These are phyloP conservation scores for Erysiphe pulchra DNA, from an alignment of 2,329 filamentous ascomycete genomes.

Conservation along the genomic window DNA sequence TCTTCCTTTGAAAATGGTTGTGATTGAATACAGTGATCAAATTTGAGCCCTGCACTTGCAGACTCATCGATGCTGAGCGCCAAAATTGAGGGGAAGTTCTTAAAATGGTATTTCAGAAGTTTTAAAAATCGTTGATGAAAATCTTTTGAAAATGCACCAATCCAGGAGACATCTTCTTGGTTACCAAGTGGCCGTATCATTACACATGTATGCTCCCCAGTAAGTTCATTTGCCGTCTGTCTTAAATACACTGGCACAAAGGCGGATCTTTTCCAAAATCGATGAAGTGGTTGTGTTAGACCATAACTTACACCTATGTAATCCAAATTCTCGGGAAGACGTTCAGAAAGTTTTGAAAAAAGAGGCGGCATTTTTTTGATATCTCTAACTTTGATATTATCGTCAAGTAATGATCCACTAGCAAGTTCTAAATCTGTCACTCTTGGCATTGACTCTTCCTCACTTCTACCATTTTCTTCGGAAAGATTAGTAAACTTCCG, in stretches of 20 bases:
- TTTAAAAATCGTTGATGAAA: slow-evolving; percentile 87
- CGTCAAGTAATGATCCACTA: slow-evolving; percentile 49
- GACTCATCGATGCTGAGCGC: slow-evolving; percentile 77
- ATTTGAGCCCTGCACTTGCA: slow-evolving; percentile 43
- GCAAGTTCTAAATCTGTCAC: slow-evolving; percentile 65
- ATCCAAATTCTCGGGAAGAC: slow-evolving; percentile 55
- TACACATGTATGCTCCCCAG: slow-evolving; percentile 90
- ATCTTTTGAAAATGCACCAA: slow-evolving; percentile 72
- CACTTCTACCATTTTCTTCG: slow-evolving; percentile 32
- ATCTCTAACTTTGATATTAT: slow-evolving; percentile 75
- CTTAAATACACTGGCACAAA: slow-evolving; percentile 84
- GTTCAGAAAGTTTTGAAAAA: slow-evolving; percentile 68
- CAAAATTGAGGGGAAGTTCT: slow-evolving; percentile 48
- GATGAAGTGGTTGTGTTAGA: slow-evolving; percentile 63
- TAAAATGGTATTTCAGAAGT: slow-evolving; percentile 80
- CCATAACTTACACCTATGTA: slow-evolving; percentile 94
- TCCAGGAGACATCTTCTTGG: slow-evolving; percentile 20
- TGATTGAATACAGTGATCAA: slow-evolving; percentile 29
- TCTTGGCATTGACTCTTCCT: slow-evolving; percentile 39
- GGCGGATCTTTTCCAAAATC: slow-evolving; percentile 78
- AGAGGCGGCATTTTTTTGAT: slow-evolving; percentile 80
- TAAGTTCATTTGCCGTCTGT: slow-evolving; percentile 88
- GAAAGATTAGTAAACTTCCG: slow-evolving; percentile 70
- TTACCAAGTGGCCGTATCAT: slow-evolving; percentile 70
- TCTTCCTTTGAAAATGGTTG: slow-evolving; percentile 42